phyloP scores from a whole-genome alignment of 345 rosid genomes.

The Lumnitzera littorea region DNA sequence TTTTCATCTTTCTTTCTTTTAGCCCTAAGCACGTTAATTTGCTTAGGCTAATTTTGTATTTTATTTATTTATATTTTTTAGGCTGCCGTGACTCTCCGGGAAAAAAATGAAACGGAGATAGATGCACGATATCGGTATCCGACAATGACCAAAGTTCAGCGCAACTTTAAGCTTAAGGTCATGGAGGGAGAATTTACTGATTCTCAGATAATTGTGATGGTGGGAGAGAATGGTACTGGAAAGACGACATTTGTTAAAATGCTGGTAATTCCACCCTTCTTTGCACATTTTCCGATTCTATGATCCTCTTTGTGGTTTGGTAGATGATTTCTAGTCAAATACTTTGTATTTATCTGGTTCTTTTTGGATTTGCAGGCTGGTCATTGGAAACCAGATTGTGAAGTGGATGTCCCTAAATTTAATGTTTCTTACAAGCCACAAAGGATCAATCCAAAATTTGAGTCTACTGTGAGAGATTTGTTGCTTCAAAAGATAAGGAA shows the following conservation, averaged over 20 bases:
- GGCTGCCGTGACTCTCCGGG: slow-evolving; percentile 99
- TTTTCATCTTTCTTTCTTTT: not conserved
- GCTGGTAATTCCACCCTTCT: slow-evolving; percentile 53
- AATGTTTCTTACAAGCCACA: slow-evolving; percentile 98
- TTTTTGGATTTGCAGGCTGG: slow-evolving; percentile 59
- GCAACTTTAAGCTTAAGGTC: slow-evolving; percentile 70
- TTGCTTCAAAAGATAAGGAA: slow-evolving; percentile 88
- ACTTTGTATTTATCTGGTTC: not conserved
- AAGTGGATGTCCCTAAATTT: slow-evolving; percentile 85
- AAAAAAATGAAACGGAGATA: slow-evolving; percentile 73
- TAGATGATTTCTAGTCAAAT: not conserved
- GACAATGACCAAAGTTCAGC: slow-evolving; percentile 82
- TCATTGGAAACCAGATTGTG: slow-evolving; percentile 68
- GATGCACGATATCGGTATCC: slow-evolving; percentile 96
- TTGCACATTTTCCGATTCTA: not conserved
- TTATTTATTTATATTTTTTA: slow-evolving; percentile 13
- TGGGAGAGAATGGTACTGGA: slow-evolving; percentile 99
- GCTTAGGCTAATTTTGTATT: not conserved
- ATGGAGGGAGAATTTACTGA: slow-evolving; percentile 97
- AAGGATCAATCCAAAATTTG: slow-evolving; percentile 88
- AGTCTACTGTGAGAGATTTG: slow-evolving; percentile 67
- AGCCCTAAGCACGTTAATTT: not conserved
- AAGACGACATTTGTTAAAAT: slow-evolving; percentile 95
- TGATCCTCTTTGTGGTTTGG: not conserved
- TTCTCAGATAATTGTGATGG: slow-evolving; percentile 94